A percentile compares a stretch with the other conserved stretches of the same genome.
Conservation (phyloP, 768 basidiomycete species). For the Lepiota brunneoincarnata region DNA sequence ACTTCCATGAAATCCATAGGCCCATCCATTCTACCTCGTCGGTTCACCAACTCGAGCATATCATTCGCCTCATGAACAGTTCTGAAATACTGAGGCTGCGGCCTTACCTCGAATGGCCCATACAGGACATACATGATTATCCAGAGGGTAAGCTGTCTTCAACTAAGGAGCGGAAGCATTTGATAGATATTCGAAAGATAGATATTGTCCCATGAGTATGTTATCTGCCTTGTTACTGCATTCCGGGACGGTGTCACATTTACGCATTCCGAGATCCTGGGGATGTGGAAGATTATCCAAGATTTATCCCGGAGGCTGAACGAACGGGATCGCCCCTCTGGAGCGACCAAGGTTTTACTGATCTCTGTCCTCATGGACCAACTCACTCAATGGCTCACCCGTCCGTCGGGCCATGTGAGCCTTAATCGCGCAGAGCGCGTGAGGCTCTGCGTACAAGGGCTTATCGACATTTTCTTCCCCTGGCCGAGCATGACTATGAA, state of each 20-base stretch:
- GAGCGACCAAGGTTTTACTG: background rate
- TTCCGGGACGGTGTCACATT: background rate
- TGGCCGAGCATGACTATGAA: constrained; percentile 6
- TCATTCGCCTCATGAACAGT: constrained; percentile 1
- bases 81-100: background rate
- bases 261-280: constrained; percentile 1
- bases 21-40: background rate
- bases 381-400: background rate
- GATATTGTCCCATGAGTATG: background rate
- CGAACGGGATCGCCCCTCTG: background rate
- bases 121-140: background rate
- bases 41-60: constrained; percentile 2
- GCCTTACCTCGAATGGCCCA: constrained; percentile 4
- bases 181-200: background rate
- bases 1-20: constrained; percentile 3
- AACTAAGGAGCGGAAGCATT: too few relatives aligned
- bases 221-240: background rate
- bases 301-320: constrained; percentile 2
- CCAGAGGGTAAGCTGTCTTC: background rate
- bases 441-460: constrained; percentile 1
- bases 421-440: constrained; percentile 3
- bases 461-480: constrained; percentile 5
- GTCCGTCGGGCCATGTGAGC: background rate
- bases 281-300: constrained; percentile 4
- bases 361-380: background rate